These are phyloP conservation scores for Pyrenophora teres DNA, from an alignment of 2,329 filamentous ascomycete species.

Conservation along the genomic window DNA sequence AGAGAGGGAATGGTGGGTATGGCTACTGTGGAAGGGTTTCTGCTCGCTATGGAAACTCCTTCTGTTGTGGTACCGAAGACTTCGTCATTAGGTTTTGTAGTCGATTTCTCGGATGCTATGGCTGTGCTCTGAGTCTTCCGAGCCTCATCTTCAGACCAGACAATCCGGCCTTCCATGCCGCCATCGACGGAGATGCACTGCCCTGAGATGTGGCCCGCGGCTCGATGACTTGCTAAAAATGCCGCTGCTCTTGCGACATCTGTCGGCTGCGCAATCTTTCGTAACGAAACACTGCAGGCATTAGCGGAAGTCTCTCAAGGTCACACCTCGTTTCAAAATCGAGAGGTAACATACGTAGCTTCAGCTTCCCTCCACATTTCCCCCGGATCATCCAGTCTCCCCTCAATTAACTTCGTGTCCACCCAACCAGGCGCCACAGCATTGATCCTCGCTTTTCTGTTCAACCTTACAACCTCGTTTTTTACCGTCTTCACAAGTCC, in stretches of 20 bases:
- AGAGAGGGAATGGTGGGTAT: background rate
- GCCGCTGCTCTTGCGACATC: slow-evolving; percentile 57
- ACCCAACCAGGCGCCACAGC: slow-evolving; percentile 58
- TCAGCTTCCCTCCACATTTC: slow-evolving; percentile 58
- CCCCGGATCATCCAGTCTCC: slow-evolving; percentile 55
- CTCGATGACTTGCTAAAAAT: slow-evolving; percentile 57
- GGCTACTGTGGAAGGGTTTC: background rate
- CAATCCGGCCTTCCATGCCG: slow-evolving; percentile 56
- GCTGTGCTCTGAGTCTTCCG: slow-evolving; percentile 12
- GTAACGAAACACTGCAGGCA: slow-evolving; percentile 46
- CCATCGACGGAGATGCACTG: slow-evolving; percentile 59
- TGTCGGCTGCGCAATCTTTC: slow-evolving; percentile 55
- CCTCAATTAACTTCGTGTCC: slow-evolving; percentile 55
- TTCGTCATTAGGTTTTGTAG: background rate
- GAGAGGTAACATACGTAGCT: slow-evolving; percentile 46
- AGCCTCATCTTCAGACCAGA: slow-evolving; percentile 55
- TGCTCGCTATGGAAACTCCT: slow-evolving; percentile 11
- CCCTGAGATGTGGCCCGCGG: slow-evolving; percentile 60
- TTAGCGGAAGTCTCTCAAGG: slow-evolving; percentile 9
- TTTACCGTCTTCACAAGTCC: slow-evolving; percentile 59
- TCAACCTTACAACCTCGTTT: slow-evolving; percentile 60
- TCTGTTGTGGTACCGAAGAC: slow-evolving; percentile 18
- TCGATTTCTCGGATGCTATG: background rate
- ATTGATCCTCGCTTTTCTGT: slow-evolving; percentile 58
- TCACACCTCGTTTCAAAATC: background rate